Conservation (phyloP, 2,329 filamentous ascomycete species). For the Aureobasidium sp. region DNA sequence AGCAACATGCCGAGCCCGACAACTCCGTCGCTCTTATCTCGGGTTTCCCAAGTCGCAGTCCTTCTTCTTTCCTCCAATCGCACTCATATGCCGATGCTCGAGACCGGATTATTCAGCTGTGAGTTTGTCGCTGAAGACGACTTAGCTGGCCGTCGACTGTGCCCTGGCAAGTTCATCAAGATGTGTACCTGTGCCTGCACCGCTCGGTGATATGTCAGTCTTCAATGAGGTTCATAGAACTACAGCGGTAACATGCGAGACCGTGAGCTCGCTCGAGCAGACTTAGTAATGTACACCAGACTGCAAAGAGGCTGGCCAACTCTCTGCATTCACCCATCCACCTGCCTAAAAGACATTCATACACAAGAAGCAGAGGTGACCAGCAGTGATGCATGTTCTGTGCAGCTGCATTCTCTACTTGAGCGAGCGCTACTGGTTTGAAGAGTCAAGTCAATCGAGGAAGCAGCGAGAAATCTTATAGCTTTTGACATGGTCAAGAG, state of each 20-base stretch:
- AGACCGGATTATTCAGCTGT: not conserved
- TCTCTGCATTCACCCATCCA: not conserved
- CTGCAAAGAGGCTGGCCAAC: not conserved
- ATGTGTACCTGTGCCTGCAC: not conserved
- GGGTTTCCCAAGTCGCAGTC: not conserved
- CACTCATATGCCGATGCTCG: not conserved
- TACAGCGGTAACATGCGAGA: too few relatives aligned
- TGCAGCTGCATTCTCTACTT: not conserved
- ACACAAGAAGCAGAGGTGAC: not conserved
- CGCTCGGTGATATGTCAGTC: not conserved
- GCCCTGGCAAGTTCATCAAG: not conserved
- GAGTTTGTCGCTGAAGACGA: not conserved
- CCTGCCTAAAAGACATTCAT: not conserved
- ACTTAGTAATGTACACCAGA: not conserved
- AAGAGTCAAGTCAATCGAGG: not conserved
- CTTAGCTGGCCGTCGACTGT: not conserved
- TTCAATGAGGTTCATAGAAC: not conserved
- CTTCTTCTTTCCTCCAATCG: not conserved
- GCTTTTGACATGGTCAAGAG: not conserved
- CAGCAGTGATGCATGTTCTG: not conserved
- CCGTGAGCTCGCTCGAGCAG: not conserved
- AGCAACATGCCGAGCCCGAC: not conserved
- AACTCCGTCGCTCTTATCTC: constrained; percentile 1
- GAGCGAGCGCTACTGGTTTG: not conserved
- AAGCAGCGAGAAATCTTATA: not conserved